These are phyloP conservation scores for Schwanniomyces vanrijiae DNA, from an alignment of 805 yeast genomes.

Conservation along the genomic window DNA sequence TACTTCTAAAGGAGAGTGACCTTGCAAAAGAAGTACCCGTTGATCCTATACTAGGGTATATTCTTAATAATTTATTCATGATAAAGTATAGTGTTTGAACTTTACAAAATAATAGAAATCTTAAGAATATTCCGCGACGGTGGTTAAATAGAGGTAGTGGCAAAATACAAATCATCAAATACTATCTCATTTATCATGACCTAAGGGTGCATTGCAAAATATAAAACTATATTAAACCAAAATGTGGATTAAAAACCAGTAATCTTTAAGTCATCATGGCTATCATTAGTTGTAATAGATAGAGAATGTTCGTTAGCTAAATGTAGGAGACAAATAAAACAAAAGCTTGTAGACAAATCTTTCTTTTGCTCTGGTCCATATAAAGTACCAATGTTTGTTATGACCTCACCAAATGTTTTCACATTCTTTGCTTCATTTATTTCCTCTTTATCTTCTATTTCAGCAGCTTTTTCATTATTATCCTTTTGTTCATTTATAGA, in stretches of 20 bases:
- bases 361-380: slow-evolving; percentile 39
- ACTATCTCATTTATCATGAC: not conserved
- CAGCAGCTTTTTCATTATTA: not conserved
- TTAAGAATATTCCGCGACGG: slow-evolving; percentile 1
- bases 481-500: not conserved
- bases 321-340: slow-evolving; percentile 44
- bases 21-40: not conserved
- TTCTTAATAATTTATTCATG: slow-evolving; percentile 7
- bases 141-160: not conserved
- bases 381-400: slow-evolving; percentile 31
- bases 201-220: not conserved
- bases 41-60: slow-evolving; percentile 4
- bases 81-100: not conserved
- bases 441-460: slow-evolving; percentile 15
- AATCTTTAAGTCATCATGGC: slow-evolving; percentile 35
- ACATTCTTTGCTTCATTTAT: slow-evolving; percentile 29
- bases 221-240: not conserved
- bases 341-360: slow-evolving; percentile 46
- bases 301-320: slow-evolving; percentile 47
- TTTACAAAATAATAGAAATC: not conserved
- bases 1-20: not conserved
- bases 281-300: slow-evolving; percentile 28
- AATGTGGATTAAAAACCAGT: slow-evolving; percentile 17
- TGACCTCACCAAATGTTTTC: slow-evolving; percentile 38
- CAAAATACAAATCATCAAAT: slow-evolving; percentile 1